A percentile compares a stretch with the other conserved stretches of the same genome.
Conservation (phyloP, 2,329 filamentous ascomycete genomes). For the Trichoderma atroviride region DNA sequence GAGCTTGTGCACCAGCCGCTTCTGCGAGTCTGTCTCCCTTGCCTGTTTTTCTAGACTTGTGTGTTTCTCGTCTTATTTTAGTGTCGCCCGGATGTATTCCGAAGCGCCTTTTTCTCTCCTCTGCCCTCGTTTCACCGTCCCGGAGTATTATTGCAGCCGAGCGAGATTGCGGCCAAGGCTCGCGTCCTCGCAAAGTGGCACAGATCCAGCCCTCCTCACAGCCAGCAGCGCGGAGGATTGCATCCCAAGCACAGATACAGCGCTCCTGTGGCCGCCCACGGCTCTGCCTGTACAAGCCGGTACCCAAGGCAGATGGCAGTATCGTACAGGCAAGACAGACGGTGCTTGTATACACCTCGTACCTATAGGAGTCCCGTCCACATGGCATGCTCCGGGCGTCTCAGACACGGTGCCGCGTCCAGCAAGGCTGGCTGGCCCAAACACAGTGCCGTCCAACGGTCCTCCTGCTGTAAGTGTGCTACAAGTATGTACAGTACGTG, state of each 20-base stretch:
- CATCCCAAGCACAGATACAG: background rate
- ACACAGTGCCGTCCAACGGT: constrained; percentile 13
- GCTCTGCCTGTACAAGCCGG: too few relatives aligned
- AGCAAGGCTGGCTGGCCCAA: background rate
- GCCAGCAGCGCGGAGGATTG: background rate
- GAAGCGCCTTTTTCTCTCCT: background rate
- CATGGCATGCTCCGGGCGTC: constrained; percentile 20
- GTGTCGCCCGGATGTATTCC: constrained; percentile 1
- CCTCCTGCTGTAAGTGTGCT: background rate
- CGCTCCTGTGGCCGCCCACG: background rate
- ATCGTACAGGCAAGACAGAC: background rate
- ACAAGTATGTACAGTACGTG: too few relatives aligned
- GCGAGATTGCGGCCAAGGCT: background rate
- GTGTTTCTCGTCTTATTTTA: background rate
- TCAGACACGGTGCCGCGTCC: constrained; percentile 23
- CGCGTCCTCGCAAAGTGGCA: background rate
- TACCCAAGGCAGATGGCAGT: background rate
- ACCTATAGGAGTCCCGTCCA: background rate
- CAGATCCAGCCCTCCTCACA: background rate
- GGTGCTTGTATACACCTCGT: background rate
- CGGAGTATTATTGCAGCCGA: background rate
- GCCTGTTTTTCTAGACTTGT: background rate
- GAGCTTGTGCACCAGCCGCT: constrained; percentile 14
- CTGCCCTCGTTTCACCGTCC: background rate
- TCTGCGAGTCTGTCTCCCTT: background rate